Evolutionary conservation across 2,329 filamentous ascomycete species (phyloP), one percentile per base, ranked within the genome.

Genomic region (Chrysoporthe cubensis): DNA sequence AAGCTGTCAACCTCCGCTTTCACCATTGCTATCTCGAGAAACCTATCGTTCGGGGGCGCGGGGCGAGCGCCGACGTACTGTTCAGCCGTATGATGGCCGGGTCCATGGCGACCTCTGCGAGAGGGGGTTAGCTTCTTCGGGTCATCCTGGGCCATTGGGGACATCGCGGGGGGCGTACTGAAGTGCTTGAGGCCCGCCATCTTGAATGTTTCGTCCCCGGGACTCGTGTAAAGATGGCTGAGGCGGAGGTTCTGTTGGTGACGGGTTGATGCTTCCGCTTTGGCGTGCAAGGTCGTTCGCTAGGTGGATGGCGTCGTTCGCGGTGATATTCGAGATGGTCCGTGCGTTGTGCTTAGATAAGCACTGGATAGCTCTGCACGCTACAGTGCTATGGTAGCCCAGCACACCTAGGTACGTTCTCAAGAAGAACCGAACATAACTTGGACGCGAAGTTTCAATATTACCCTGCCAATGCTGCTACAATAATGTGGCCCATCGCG

Each of bases 81-180:
- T 75, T 78, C 73, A 83, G 74, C 76, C 80, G 81, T 76, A 81
- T 76, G 73, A 84, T 75, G 73, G 81, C 80, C 77, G 82, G 82
- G 78, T 84, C 82, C 78, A 81, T 69, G 72, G 78, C 75, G 77
- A 84, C 72, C 75, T 81, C 82, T 84, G 74, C 66, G 52, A 74
- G 61, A 43, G 14, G 60, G 70, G 57, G 73, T 81, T 74, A 79
- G 78, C 71, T 60, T 66, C 61, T 60, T 13, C 57, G 64, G 56
- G 52, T 64, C 52, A 32, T 52, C 52, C 46, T 62, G 42, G 43
- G 56, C 62, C 70, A 70, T 69, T 71, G 54, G 64, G 44, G 57
- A 54, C 7, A 6, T 34, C 32, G 34, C 13, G 14, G 58, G 43
- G 21, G 61, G 71, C 80, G 61, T 73, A 83, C 81, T 80, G 76